phyloP scores from a whole-genome alignment of 2,329 filamentous ascomycete genomes.

The Microthyrium microscopicum region DNA sequence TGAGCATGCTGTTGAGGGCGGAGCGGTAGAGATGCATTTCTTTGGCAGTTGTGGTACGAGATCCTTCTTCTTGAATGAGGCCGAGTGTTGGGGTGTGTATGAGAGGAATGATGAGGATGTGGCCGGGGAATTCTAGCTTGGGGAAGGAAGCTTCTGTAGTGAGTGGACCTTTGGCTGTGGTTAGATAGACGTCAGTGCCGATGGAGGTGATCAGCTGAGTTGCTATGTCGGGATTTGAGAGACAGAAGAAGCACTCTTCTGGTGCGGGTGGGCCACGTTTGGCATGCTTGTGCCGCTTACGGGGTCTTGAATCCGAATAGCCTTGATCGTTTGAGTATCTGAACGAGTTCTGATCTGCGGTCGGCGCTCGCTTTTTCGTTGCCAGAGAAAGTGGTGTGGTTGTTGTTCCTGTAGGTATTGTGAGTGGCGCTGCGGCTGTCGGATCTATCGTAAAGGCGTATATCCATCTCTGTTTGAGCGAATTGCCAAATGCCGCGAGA shows the following conservation, averaged over 20 bases:
- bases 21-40: constrained; percentile 77
- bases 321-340: constrained; percentile 13
- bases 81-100: constrained; percentile 63
- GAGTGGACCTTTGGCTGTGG: constrained; percentile 81
- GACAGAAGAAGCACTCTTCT: constrained; percentile 83
- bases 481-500: constrained; percentile 61
- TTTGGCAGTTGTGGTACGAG: constrained; percentile 40
- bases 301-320: constrained; percentile 17
- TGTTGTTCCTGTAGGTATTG: constrained; percentile 55
- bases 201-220: constrained; percentile 84
- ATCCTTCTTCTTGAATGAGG: constrained; percentile 43
- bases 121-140: constrained; percentile 58
- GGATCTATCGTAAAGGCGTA: constrained; percentile 54
- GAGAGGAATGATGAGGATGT: constrained; percentile 83
- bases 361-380: constrained; percentile 40
- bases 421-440: constrained; percentile 39
- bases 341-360: constrained; percentile 15
- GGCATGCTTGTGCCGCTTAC: constrained; percentile 25
- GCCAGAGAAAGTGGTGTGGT: constrained; percentile 50
- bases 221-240: constrained; percentile 70
- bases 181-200: constrained; percentile 73
- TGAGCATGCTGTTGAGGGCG: constrained; percentile 64
- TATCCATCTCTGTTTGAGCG: constrained; percentile 60
- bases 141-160: constrained; percentile 55
- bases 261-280: constrained; percentile 31